A percentile compares a stretch with the other conserved stretches of the same genome.
Evolutionary conservation across 371 early-diverging fungal genomes (phyloP).

Genomic region (Mucor indicus): DNA sequence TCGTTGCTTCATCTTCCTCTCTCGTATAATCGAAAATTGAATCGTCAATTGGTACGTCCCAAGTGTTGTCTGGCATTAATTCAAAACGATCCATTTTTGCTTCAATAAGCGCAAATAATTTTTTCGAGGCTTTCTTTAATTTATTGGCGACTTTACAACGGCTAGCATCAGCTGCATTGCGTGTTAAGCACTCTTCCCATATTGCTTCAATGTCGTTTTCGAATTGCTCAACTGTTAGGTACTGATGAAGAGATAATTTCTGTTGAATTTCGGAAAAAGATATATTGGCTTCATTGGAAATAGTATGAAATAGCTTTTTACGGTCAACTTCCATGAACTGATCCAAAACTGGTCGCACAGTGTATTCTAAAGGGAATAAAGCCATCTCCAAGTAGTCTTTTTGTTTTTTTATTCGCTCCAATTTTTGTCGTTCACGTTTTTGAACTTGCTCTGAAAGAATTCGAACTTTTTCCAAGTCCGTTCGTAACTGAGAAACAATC

Average conservation of each 20-base stretch:
- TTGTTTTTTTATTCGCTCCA: constrained; percentile 58
- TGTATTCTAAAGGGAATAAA: constrained; percentile 71
- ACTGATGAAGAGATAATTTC: constrained; percentile 36
- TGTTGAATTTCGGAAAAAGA: constrained; percentile 52
- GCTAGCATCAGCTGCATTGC: constrained; percentile 69
- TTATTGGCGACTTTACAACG: constrained; percentile 64
- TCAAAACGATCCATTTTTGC: neutral
- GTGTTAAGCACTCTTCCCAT: constrained; percentile 71
- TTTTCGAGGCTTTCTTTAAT: constrained; percentile 1
- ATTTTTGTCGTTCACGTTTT: constrained; percentile 83
- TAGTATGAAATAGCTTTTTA: constrained; percentile 73
- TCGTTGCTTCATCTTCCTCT: no score
- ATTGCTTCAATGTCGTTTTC: constrained; percentile 63
- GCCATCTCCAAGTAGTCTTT: constrained; percentile 64
- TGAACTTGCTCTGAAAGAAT: constrained; percentile 82
- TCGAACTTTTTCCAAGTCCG: constrained; percentile 83
- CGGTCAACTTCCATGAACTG: constrained; percentile 66
- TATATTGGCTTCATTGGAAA: constrained; percentile 64
- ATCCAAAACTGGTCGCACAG: constrained; percentile 58
- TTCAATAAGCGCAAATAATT: no score
- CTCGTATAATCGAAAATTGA: no score
- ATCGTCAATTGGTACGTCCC: neutral
- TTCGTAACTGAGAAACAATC: no score
- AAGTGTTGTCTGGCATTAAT: neutral
- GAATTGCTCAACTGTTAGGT: constrained; percentile 34